phyloP scores from a whole-genome alignment of 192 early-diverging fungal species.

The Chytriomyces sp. region DNA sequence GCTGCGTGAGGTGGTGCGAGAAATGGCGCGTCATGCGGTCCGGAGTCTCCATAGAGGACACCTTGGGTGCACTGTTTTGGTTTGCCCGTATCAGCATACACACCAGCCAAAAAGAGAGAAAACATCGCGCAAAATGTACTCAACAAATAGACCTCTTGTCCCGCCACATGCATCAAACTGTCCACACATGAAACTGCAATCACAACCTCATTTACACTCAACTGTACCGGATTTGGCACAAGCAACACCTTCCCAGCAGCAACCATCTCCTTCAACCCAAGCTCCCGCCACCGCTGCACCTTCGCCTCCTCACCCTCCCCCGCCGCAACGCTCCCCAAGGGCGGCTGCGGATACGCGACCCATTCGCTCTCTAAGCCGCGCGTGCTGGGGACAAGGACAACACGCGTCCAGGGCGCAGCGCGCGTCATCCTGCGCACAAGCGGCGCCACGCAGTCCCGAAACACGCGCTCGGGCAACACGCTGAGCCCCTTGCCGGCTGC shows the following conservation, averaged over 20 bases:
- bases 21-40: constrained; percentile 76
- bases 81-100: no score
- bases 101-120: not conserved
- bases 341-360: constrained; percentile 84
- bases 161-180: constrained; percentile 69
- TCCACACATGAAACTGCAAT: constrained; percentile 80
- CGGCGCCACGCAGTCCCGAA: constrained; percentile 61
- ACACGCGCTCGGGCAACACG: constrained; percentile 38
- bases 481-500: constrained; percentile 22
- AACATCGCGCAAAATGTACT: constrained; percentile 32
- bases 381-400: constrained; percentile 75
- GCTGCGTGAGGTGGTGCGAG: constrained; percentile 78
- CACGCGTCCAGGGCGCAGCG: not conserved
- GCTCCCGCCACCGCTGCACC: constrained; percentile 22
- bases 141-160: constrained; percentile 68
- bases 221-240: constrained; percentile 80
- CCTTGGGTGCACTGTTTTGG: no score
- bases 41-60: constrained; percentile 31
- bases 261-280: constrained; percentile 30
- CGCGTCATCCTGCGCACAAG: constrained; percentile 55
- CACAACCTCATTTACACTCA: constrained; percentile 80
- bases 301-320: constrained; percentile 14
- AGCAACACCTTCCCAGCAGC: constrained; percentile 34
- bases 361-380: constrained; percentile 76
- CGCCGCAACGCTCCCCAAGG: constrained; percentile 48